Evolutionary conservation across 176 grass and related monocot species (phyloP), one percentile per base, ranked within the genome.

Genomic region (Aegilops tauschii): DNA sequence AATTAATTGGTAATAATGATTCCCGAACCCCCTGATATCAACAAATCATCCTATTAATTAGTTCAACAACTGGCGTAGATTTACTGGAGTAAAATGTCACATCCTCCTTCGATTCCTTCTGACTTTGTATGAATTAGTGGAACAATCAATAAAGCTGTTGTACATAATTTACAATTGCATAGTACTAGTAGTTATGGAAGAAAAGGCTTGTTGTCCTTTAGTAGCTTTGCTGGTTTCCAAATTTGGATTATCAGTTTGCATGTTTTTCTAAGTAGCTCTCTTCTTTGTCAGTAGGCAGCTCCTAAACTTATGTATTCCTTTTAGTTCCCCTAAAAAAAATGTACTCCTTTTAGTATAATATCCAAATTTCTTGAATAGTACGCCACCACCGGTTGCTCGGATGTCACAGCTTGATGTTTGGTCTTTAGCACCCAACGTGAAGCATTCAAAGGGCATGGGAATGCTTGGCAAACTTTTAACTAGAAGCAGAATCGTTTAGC

Each of bases 141-240:
- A 74, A 83, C 69, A 50, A 49, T 47, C 54, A 63, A 58, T 45
- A 47, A 47, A 64, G 18, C 69, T 63, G 12, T 62, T 64, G 25
- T 63, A 25, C 69, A 44, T 4, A 29, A 40, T 36, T 37, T 30
- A 36, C 34, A 39, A 50, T 59, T 39, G 31, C 31, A 56, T n/a
- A 62, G 6, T 32, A 32, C 37, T n/a, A 62, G 6, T 32, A 32
- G 25, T 23, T 63, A 45, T 75, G 17, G 45, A 63, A 40, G 25
- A 61, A 84, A 64, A 64, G 36, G 10, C 61, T 64, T 84, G 61
- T 84, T 59, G 58, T 65, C 59, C 72, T 65, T 27, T 44, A 14
- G 28, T 62, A 77, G 39, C 40, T 77, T 77, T 77, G 3, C 49
- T 45, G 61, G 83, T 77, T 65, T 65, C 40, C 37, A 34, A 49